These are phyloP conservation scores for Secale cereale DNA, from an alignment of 176 grass and related monocot genomes.

Conservation along the genomic window DNA sequence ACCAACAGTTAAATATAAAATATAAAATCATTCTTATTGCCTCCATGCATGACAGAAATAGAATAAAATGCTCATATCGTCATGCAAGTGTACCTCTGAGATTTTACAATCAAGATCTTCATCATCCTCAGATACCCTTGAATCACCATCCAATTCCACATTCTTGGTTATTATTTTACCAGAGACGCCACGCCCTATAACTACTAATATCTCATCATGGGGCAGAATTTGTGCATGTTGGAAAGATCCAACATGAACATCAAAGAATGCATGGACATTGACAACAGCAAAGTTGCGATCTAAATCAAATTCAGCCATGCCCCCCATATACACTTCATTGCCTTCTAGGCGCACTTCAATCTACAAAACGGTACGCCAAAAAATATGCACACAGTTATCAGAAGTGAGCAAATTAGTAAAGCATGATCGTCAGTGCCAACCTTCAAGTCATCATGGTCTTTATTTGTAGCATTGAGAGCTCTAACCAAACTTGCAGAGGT, in stretches of 20 bases:
- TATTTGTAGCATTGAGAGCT: background rate
- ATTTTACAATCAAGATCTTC: background rate
- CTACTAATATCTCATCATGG: background rate
- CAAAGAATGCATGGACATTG: background rate
- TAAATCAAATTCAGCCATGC: background rate
- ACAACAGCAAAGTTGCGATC: constrained; percentile 15
- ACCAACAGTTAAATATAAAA: background rate
- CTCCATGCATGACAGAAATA: background rate
- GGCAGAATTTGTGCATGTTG: background rate
- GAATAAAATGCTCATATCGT: background rate
- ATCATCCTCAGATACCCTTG: background rate
- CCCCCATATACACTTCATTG: background rate
- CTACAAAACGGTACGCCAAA: background rate
- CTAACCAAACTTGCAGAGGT: constrained; percentile 14
- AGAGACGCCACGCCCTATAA: background rate
- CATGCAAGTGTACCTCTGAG: constrained; percentile 13
- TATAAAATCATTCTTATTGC: background rate
- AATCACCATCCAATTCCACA: background rate
- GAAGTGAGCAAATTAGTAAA: background rate
- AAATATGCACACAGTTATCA: background rate
- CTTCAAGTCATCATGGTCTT: background rate
- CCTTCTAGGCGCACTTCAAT: constrained; percentile 15
- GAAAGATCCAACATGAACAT: constrained; percentile 8
- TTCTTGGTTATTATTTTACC: background rate
- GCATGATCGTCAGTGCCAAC: background rate